Conservation (phyloP, 2,329 filamentous ascomycete species). For the Verticillium longisporum region DNA sequence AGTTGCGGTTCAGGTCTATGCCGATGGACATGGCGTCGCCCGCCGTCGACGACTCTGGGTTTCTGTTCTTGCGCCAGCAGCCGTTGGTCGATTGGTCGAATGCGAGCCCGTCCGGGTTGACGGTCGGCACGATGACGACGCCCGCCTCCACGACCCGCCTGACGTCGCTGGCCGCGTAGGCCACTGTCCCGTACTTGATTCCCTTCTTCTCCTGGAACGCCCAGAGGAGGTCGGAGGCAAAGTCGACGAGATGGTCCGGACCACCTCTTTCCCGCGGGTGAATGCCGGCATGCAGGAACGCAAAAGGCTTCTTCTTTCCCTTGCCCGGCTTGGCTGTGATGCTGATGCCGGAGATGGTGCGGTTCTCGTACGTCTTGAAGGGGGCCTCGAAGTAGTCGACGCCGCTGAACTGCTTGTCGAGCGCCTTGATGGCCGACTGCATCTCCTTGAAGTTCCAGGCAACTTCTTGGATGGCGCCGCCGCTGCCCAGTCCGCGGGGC, state of each 20-base stretch:
- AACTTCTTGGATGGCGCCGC: conserved; percentile 18
- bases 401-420: conserved; percentile 29
- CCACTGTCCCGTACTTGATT: conserved; percentile 42
- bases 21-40: conserved; percentile 26
- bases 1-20: conserved; percentile 50
- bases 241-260: conserved; percentile 50
- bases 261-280: conserved; percentile 53
- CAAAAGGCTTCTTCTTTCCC: conserved; percentile 24
- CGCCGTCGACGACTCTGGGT: conserved; percentile 26
- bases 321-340: conserved; percentile 31
- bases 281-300: conserved; percentile 46
- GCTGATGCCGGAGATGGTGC: conserved; percentile 28
- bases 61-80: conserved; percentile 53
- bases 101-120: conserved; percentile 47
- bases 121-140: conserved; percentile 45
- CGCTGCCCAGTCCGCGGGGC: conserved; percentile 24
- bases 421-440: conserved; percentile 32
- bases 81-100: conserved; percentile 41
- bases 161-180: conserved; percentile 45
- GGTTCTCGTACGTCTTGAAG: conserved; percentile 33
- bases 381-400: conserved; percentile 32
- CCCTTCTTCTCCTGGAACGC: conserved; percentile 42
- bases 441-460: conserved; percentile 38
- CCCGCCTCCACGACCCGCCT: conserved; percentile 42
- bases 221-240: conserved; percentile 48